These are phyloP conservation scores for Apiotrichum montevideense DNA, from an alignment of 1,284 basidiomycete species.

Conservation along the genomic window DNA sequence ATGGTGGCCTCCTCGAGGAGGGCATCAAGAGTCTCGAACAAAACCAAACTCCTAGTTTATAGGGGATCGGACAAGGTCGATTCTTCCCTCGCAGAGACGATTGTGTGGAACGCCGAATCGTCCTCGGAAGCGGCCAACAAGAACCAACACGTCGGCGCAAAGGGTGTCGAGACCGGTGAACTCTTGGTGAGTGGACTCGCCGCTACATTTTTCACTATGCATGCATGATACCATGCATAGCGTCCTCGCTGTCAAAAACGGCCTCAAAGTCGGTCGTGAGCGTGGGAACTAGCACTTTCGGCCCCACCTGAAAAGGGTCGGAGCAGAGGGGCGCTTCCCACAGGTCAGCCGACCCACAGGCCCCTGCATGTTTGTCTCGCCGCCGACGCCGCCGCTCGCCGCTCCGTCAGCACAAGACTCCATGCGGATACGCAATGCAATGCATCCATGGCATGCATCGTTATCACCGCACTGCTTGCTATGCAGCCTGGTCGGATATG, in stretches of 20 bases:
- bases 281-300: slow-evolving; percentile 9
- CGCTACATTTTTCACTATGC: slow-evolving; percentile 34
- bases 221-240: slow-evolving; percentile 18
- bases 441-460: background rate
- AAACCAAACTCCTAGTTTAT: slow-evolving; percentile 76
- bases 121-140: slow-evolving; percentile 27
- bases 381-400: background rate
- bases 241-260: slow-evolving; percentile 18
- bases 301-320: background rate
- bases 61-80: slow-evolving; percentile 75
- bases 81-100: slow-evolving; percentile 74
- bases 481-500: background rate
- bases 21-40: slow-evolving; percentile 67
- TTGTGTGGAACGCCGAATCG: slow-evolving; percentile 36
- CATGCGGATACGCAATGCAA: too few species aligned
- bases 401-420: too few species aligned
- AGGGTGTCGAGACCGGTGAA: slow-evolving; percentile 44
- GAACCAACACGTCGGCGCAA: slow-evolving; percentile 41
- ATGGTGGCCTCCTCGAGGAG: slow-evolving; percentile 42
- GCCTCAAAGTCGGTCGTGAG: slow-evolving; percentile 16
- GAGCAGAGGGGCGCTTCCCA: background rate
- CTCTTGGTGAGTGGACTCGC: slow-evolving; percentile 37
- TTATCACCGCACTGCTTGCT: too few species aligned
- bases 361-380: background rate
- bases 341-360: slow-evolving; percentile 1